Evolutionary conservation across 2,329 filamentous ascomycete genomes (phyloP).

Genomic region (Aaosphaeria pasadenensis): DNA sequence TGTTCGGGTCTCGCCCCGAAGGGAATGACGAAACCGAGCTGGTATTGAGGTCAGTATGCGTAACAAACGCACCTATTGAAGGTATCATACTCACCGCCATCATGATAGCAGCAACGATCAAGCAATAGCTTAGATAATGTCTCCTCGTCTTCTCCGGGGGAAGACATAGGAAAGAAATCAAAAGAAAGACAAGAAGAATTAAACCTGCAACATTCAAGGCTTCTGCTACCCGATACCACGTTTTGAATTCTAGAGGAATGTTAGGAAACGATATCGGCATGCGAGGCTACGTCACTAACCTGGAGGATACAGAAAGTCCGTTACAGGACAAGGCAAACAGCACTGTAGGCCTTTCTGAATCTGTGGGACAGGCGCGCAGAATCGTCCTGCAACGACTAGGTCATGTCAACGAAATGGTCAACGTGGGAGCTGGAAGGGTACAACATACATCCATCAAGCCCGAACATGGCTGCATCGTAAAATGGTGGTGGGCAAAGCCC

Average conservation of each 20-base stretch:
- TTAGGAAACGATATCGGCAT: conserved; percentile 3
- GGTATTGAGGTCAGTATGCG: conserved; percentile 4
- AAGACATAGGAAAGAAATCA: conserved; percentile 75
- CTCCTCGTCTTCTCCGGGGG: conserved; percentile 86
- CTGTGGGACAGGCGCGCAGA: conserved; percentile 50
- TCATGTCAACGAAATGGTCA: background rate
- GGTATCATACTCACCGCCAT: conserved; percentile 65
- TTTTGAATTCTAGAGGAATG: conserved; percentile 44
- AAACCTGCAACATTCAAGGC: conserved; percentile 78
- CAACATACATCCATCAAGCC: conserved; percentile 64
- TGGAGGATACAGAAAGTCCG: conserved; percentile 68
- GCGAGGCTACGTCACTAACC: conserved; percentile 40
- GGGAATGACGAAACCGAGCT: conserved; percentile 90
- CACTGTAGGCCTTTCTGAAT: conserved; percentile 58
- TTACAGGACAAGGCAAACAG: conserved; percentile 86
- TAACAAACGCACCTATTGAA: background rate
- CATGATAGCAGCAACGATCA: conserved; percentile 70
- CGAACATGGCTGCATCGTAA: conserved; percentile 61
- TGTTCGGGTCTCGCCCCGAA: conserved; percentile 74
- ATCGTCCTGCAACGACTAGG: conserved; percentile 53
- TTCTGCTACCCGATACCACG: conserved; percentile 66
- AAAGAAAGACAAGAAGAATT: conserved; percentile 68
- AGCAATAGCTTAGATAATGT: conserved; percentile 88
- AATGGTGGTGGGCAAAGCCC: conserved; percentile 69
- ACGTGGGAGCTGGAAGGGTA: no score